These are phyloP conservation scores for Lactarius hatsudake DNA, from an alignment of 768 basidiomycete genomes.

Conservation along the genomic window DNA sequence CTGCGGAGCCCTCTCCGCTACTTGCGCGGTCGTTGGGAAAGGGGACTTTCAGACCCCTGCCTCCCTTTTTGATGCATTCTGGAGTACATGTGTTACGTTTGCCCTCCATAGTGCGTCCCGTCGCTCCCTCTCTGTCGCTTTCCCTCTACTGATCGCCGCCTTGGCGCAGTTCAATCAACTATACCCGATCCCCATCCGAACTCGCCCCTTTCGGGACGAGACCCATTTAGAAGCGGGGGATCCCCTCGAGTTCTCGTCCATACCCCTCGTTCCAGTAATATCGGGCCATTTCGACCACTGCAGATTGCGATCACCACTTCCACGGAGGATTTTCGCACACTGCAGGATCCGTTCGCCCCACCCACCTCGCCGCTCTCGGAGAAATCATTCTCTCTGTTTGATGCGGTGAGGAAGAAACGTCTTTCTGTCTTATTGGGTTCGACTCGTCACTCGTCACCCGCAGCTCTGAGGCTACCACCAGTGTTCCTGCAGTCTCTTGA, in stretches of 20 bases:
- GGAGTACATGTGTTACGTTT: conserved; percentile 20
- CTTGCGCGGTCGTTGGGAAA: conserved; percentile 19
- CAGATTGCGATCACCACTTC: neutral
- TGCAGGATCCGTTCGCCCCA: conserved; percentile 23
- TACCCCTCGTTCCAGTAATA: conserved; percentile 17
- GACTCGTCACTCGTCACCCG: conserved; percentile 19
- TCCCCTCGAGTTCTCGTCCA: neutral
- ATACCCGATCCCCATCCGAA: conserved; percentile 13
- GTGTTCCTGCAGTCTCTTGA: conserved; percentile 9
- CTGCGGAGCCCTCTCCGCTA: conserved; percentile 14
- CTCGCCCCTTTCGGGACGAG: neutral
- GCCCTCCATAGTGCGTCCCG: conserved; percentile 20
- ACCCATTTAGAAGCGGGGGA: neutral
- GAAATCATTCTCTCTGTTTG: conserved; percentile 19
- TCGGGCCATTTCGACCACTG: neutral
- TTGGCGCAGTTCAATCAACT: conserved; percentile 16
- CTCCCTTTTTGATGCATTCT: conserved; percentile 23
- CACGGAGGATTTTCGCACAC: conserved; percentile 18
- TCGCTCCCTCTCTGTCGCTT: neutral
- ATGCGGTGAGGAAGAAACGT: conserved; percentile 22
- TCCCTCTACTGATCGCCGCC: conserved; percentile 9
- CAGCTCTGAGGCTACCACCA: conserved; percentile 7
- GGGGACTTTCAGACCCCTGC: conserved; percentile 24
- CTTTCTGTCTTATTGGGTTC: conserved; percentile 7
- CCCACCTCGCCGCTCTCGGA: conserved; percentile 14